Conservation (phyloP, 176 grass and related monocot species). For the bread wheat (Triticum aestivum) region DNA sequence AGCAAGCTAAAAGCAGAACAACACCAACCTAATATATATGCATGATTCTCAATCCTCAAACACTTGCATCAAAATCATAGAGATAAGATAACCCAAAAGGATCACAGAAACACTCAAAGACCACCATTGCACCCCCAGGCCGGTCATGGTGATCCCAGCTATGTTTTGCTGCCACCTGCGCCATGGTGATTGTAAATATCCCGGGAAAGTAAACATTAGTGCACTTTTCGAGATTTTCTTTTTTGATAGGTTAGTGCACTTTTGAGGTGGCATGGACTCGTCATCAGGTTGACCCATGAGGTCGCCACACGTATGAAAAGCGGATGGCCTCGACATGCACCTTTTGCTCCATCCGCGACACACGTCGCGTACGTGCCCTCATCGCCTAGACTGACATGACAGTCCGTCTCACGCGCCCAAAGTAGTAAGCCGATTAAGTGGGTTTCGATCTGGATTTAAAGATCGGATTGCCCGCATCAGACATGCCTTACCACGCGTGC, state of each 20-base stretch:
- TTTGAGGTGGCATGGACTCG: neutral
- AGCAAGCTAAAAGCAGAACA: no score
- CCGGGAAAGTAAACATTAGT: neutral
- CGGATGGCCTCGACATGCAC: neutral
- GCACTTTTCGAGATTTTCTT: neutral
- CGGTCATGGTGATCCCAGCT: neutral
- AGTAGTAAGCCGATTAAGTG: conserved; percentile 19
- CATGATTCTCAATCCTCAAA: no score
- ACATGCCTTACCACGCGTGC: neutral
- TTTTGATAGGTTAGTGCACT: neutral
- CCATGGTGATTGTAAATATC: neutral
- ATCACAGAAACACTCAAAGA: neutral
- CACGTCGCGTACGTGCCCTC: neutral
- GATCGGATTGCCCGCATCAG: neutral
- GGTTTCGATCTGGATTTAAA: conserved; percentile 13
- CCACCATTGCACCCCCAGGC: neutral
- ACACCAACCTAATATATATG: no score
- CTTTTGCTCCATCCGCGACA: neutral
- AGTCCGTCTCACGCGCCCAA: conserved; percentile 4
- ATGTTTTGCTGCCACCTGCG: neutral
- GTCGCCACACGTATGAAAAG: neutral
- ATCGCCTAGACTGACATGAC: neutral
- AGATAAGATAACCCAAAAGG: neutral
- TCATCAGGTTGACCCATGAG: neutral
- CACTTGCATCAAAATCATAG: neutral